phyloP scores from a whole-genome alignment of 371 early-diverging fungal genomes.

The Funneliformis caledonium region DNA sequence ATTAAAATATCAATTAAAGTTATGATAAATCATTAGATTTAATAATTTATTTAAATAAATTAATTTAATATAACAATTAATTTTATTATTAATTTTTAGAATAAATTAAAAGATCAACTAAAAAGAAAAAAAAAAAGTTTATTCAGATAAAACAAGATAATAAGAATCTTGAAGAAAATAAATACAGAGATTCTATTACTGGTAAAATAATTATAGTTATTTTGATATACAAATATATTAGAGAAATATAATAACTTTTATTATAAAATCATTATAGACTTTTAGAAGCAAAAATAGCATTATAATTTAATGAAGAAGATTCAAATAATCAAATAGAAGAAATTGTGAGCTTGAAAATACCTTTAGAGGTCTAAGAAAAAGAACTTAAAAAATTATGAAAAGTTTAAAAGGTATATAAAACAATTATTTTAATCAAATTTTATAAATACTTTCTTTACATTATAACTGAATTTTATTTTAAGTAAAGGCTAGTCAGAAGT shows the following conservation, averaged over 20 bases:
- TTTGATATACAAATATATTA: neutral
- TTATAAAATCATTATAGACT: conserved; percentile 58
- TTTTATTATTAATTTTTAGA: no score
- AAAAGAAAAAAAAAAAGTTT: conserved; percentile 62
- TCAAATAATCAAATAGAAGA: conserved; percentile 59
- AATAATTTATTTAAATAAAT: neutral
- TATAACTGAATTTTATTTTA: neutral
- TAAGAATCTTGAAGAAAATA: no score
- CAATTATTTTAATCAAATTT: neutral
- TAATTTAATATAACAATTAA: no score
- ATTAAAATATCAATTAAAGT: conserved; percentile 53
- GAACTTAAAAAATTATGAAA: conserved; percentile 77
- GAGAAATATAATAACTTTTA: neutral
- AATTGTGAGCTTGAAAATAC: conserved; percentile 63
- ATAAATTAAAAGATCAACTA: conserved; percentile 46
- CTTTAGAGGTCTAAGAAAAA: conserved; percentile 67
- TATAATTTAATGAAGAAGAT: conserved; percentile 62
- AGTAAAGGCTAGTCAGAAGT: conserved; percentile 72
- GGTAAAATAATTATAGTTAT: conserved; percentile 41
- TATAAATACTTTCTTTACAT: neutral
- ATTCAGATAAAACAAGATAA: no score
- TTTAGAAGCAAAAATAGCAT: conserved; percentile 55
- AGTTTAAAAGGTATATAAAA: conserved; percentile 67
- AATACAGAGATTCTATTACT: conserved; percentile 58
- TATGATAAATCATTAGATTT: conserved; percentile 48